These are phyloP conservation scores for Leccinum subgranulosum DNA, from an alignment of 768 basidiomycete species.

Conservation along the genomic window DNA sequence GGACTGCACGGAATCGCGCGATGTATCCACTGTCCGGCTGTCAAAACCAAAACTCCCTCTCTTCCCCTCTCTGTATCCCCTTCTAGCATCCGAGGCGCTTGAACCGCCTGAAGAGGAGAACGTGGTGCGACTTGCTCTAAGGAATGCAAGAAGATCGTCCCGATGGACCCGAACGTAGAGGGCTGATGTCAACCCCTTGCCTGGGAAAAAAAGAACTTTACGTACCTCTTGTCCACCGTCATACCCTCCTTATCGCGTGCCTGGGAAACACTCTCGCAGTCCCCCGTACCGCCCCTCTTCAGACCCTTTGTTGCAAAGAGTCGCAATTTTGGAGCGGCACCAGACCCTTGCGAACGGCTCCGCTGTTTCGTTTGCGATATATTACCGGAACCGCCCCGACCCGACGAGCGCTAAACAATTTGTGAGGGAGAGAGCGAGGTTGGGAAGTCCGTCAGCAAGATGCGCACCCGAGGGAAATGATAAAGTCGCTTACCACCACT, in stretches of 20 bases:
- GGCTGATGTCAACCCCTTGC: not conserved
- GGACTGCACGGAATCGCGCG: constrained; percentile 1
- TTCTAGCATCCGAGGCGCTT: not conserved
- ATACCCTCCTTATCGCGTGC: not conserved
- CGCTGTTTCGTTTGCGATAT: constrained; percentile 14
- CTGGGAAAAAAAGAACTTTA: not conserved
- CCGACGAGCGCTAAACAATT: constrained; percentile 20
- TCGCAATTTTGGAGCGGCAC: not conserved
- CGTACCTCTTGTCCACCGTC: constrained; percentile 6
- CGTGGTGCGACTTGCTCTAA: constrained; percentile 12
- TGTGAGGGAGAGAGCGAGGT: not conserved
- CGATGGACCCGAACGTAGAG: not conserved
- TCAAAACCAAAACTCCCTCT: not conserved
- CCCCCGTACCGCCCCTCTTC: not conserved
- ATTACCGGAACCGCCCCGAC: constrained; percentile 28
- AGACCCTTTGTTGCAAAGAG: constrained; percentile 18
- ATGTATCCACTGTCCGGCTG: not conserved
- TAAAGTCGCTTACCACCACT: constrained; percentile 13
- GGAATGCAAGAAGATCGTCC: not conserved
- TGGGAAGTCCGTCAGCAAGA: not conserved
- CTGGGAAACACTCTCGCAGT: not conserved
- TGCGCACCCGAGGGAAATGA: not conserved
- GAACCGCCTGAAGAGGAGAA: constrained; percentile 11
- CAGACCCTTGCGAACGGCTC: constrained; percentile 4
- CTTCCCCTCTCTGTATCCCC: not conserved